Conservation (phyloP, 768 basidiomycete species). For the Termitomyces sp. region DNA sequence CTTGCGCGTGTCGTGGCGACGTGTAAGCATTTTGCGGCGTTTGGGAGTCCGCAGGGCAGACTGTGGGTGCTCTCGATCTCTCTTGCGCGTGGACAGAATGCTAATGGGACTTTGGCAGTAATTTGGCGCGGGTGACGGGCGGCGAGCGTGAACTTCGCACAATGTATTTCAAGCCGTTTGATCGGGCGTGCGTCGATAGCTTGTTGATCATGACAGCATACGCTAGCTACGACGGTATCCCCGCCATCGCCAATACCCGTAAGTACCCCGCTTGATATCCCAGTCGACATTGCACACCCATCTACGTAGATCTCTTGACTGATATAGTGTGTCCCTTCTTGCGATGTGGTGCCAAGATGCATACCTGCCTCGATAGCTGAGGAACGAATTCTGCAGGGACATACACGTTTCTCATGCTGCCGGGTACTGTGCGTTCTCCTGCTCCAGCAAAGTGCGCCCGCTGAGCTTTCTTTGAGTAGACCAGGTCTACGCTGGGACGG, state of each 20-base stretch:
- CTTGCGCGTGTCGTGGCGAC: constrained; percentile 60
- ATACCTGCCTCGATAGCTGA: constrained; percentile 40
- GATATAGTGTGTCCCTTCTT: constrained; percentile 39
- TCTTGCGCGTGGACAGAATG: not conserved
- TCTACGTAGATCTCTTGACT: constrained; percentile 53
- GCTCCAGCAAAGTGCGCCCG: too few relatives aligned
- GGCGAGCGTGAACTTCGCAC: constrained; percentile 64
- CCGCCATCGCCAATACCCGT: constrained; percentile 55
- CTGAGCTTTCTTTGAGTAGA: too few relatives aligned
- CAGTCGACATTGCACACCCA: too few relatives aligned
- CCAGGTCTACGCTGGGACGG: constrained; percentile 50
- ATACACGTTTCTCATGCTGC: constrained; percentile 58
- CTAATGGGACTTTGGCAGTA: constrained; percentile 29
- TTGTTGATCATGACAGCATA: constrained; percentile 70
- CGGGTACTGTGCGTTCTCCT: too few relatives aligned
- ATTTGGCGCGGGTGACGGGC: constrained; percentile 59
- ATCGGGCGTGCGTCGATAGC: constrained; percentile 53
- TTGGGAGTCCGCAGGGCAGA: constrained; percentile 63
- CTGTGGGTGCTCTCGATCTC: constrained; percentile 35
- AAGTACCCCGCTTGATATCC: constrained; percentile 16
- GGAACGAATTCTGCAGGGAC: constrained; percentile 43
- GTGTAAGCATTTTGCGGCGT: constrained; percentile 72
- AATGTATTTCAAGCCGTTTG: constrained; percentile 56
- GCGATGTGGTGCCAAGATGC: not conserved
- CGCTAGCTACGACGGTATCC: constrained; percentile 64